Base-by-base conservation (phyloP, 257 asterid species). In the Echites panduratus region DNA sequence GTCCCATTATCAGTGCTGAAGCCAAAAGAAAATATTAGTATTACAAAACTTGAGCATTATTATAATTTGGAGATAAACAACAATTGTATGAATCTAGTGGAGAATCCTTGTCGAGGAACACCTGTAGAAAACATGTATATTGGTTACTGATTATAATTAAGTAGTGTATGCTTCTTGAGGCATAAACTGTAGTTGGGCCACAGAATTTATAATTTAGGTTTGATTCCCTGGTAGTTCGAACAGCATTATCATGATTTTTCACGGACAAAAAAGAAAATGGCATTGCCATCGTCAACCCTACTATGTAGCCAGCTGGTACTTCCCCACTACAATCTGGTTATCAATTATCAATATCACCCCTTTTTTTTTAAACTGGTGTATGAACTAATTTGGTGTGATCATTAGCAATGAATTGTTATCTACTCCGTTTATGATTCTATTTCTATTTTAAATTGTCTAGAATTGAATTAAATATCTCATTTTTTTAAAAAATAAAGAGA, bases 71-170 rank as follows among this genome's bases (percentile, higher is more conserved):
- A 10, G 20, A 26, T 24, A 43, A 9, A 14, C 12, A 32, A 71
- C 41, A 43, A 44, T 26, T 71, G 7, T 41, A 19, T 41, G 65
- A 56, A 71, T 41, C 75, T 71, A 71, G 27, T 71, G 29, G 11
- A 71, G 67, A 56, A 71, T 71, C 75, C 54, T 40, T n/a, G 75
- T 71, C 75, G 9, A 53, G 17, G n/a, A 70, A 32, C 22, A 14
- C 40, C 38, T 57, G 29, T 57, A 57, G 64, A 8, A 57, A 7
- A 57, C 16, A 0, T 56, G 10, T 22, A 57, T 9, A 41, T 41
- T 7, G 7, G 45, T 41, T 41, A 41, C 7, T 40, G 43, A 6
- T 40, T 41, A 5, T 41, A 32, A 32, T 32, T 32, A 32, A 32
- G 2, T 32, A 32, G 38, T 32, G 38, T 32, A 32, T 41, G 38